phyloP scores from a whole-genome alignment of 441 rosid species.

The Brassica hybrid region DNA sequence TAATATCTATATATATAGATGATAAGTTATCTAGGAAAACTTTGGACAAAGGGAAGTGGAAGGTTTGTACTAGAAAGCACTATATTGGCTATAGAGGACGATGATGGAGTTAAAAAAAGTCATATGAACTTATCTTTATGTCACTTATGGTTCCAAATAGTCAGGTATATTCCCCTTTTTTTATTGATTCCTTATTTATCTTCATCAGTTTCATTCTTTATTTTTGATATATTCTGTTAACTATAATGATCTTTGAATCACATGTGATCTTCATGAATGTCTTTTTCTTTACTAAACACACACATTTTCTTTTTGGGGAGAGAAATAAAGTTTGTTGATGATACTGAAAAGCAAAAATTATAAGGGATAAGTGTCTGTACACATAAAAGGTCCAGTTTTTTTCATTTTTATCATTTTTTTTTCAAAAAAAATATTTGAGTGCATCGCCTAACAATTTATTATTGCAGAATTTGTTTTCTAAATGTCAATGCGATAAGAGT shows the following conservation, averaged over 20 bases:
- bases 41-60: slow-evolving; percentile 46
- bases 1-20: neutral
- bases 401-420: slow-evolving; percentile 7
- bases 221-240: neutral
- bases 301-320: neutral
- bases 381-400: neutral
- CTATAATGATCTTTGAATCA: neutral
- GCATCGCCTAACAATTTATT: neutral
- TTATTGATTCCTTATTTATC: slow-evolving; percentile 22
- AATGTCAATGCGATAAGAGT: neutral
- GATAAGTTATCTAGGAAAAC: slow-evolving; percentile 26
- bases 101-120: slow-evolving; percentile 47
- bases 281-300: neutral
- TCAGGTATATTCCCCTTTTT: slow-evolving; percentile 20
- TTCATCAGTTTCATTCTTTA: slow-evolving; percentile 11
- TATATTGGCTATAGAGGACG: slow-evolving; percentile 33
- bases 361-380: neutral
- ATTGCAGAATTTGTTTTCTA: neutral
- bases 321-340: neutral
- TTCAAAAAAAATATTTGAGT: neutral
- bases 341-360: neutral
- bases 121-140: slow-evolving; percentile 45
- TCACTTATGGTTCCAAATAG: slow-evolving; percentile 45
- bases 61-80: slow-evolving; percentile 45
- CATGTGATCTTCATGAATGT: slow-evolving; percentile 13